Base-by-base conservation (phyloP, 2,329 filamentous ascomycete genomes). In the Neocatenulostroma microsporum region DNA sequence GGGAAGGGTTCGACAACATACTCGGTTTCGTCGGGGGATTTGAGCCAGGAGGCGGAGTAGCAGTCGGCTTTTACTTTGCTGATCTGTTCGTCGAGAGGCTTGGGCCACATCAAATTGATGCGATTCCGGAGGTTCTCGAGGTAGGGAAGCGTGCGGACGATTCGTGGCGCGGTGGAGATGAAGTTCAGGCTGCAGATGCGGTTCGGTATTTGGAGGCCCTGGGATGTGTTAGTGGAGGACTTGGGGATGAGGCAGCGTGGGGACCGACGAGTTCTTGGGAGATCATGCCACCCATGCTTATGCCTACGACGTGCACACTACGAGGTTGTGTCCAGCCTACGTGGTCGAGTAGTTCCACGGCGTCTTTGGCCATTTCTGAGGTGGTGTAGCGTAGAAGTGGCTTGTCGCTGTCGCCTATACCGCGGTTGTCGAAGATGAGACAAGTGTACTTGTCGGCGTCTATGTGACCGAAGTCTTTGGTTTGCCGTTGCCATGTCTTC, bases 271-370 rank as follows among this genome's bases (percentile, higher is more conserved):
- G 55, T 63, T 94, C 87, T 61, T 94, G 87, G 2, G 84, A 77
- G 51, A 94, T 89, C 87, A 94, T 94, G 53, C 87, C 86, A 45
- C 86, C 86, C 73, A 94, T 83, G 41, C 80, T 85, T 46, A 89
- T 78, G 38, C 86, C 87, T 21, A 83, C 68, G 35, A 93, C 58
- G 63, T 94, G 78, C 11, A 81, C 48, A 34, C 74, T 57, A 66
- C 70, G 63, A 50, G 68, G 50, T 55, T 70, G 45, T 36, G 60
- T 77, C 83, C 84, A 93, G 44, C 76, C 78, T 8, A 91, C 57
- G 50, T 83, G 73, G 46, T 79, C 72, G 14, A 76, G 52, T 13
- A 91, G 65, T 51, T 91, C 84, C 46, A 88, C 55, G 17, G 75
- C 61, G 62, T 94, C 87, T 42, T 70, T 74, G 15, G 87, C 87